Percentiles rank a stretch among this genome's conserved stretches.
phyloP scores from a whole-genome alignment of 2,329 filamentous ascomycete genomes.

The Gyromitra esculenta region DNA sequence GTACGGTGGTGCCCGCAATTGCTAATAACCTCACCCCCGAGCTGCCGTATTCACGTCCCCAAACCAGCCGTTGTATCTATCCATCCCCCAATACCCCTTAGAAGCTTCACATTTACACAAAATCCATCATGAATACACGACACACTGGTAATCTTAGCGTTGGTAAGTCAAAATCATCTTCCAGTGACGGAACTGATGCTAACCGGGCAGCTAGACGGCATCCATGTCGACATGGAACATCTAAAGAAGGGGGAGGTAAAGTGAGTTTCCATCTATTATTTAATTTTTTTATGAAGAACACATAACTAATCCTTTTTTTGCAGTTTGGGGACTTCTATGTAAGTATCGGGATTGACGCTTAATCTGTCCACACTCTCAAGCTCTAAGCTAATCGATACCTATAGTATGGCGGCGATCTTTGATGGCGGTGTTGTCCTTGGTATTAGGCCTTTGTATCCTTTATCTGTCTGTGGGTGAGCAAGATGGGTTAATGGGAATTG shows the following conservation, averaged over 20 bases:
- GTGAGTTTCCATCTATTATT: constrained; percentile 67
- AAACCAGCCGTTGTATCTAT: constrained; percentile 37
- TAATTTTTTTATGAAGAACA: constrained; percentile 13
- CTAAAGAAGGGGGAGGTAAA: constrained; percentile 99
- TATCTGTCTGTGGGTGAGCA: not conserved
- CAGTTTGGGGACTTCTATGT: constrained; percentile 98
- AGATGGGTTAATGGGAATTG: constrained; percentile 19
- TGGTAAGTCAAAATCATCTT: constrained; percentile 42
- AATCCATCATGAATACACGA: constrained; percentile 45
- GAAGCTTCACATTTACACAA: constrained; percentile 40
- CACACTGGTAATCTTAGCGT: constrained; percentile 53
- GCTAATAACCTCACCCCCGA: constrained; percentile 41
- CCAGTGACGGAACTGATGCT: constrained; percentile 37
- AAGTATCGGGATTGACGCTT: constrained; percentile 62
- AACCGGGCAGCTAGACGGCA: constrained; percentile 76
- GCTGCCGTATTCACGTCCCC: constrained; percentile 43
- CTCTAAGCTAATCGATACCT: constrained; percentile 30
- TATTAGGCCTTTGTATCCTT: constrained; percentile 60
- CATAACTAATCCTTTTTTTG: constrained; percentile 59
- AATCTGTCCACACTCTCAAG: constrained; percentile 24
- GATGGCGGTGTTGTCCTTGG: constrained; percentile 95
- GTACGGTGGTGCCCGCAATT: constrained; percentile 45
- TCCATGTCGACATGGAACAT: constrained; percentile 98
- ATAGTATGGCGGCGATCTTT: constrained; percentile 98
- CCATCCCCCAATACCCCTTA: constrained; percentile 40